Evolutionary conservation across 495 filamentous ascomycete species (phyloP).

Genomic region (Amniculicola lignicola): DNA sequence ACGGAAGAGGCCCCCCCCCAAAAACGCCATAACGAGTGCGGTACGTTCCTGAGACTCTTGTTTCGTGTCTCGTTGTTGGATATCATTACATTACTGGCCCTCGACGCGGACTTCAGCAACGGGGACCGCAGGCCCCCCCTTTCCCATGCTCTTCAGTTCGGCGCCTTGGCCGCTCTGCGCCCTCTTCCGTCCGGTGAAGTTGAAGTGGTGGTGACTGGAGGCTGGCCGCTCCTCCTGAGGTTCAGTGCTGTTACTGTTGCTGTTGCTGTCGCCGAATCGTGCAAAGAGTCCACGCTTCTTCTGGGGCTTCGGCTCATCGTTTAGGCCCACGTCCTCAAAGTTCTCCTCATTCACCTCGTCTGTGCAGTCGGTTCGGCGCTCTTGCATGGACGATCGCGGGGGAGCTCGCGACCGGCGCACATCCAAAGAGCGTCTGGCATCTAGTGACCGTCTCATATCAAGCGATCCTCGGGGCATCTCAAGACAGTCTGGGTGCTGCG

Average conservation of each 20-base stretch:
- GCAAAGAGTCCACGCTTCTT: slow-evolving; percentile 85
- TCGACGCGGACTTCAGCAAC: too few species aligned
- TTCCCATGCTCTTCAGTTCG: slow-evolving; percentile 42
- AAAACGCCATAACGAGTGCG: too few species aligned
- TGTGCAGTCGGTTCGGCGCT: slow-evolving; percentile 39
- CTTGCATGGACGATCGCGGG: slow-evolving; percentile 48
- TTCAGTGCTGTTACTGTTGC: slow-evolving; percentile 39
- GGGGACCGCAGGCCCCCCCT: too few species aligned
- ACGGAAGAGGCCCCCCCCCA: too few species aligned
- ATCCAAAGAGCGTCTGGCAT: slow-evolving; percentile 73
- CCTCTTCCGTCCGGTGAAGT: slow-evolving; percentile 68
- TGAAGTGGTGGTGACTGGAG: slow-evolving; percentile 56
- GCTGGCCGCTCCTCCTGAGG: slow-evolving; percentile 38
- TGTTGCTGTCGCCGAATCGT: slow-evolving; percentile 70
- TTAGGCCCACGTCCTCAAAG: slow-evolving; percentile 89
- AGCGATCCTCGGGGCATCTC: slow-evolving; percentile 69
- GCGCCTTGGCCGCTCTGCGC: slow-evolving; percentile 70
- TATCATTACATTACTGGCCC: too few species aligned
- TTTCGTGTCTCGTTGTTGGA: too few species aligned
- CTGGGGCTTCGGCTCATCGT: slow-evolving; percentile 60
- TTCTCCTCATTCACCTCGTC: slow-evolving; percentile 50
- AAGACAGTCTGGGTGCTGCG: slow-evolving; percentile 59
- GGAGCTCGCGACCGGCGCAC: slow-evolving; percentile 54
- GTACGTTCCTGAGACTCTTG: too few species aligned
- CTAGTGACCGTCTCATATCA: slow-evolving; percentile 61